Evolutionary conservation across 495 filamentous ascomycete species (phyloP), one percentile per base, ranked within the genome.

Genomic region (Xylaria grammica): DNA sequence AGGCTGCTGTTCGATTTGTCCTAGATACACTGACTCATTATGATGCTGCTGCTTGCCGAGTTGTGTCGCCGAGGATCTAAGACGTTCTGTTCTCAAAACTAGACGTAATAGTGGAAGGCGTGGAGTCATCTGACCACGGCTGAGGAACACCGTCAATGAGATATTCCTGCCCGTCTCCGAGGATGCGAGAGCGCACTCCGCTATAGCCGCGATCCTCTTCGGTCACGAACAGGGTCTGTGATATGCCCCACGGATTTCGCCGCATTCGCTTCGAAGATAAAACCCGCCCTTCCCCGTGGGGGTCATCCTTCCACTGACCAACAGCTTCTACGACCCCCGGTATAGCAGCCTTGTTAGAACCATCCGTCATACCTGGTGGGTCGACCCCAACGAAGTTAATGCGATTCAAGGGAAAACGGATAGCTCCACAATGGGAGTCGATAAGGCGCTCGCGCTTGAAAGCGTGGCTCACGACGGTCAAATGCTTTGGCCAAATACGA

Each of bases 381-480:
- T 94, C 88, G 34, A 93, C 86, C 0, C 91, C 91, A 11, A 91
- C 67, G 56, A 88, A 89, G 0, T 38, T 52, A 5, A 88, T 79
- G 2, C 69, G 67, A 1, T 78, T 65, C 15, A 73, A 50, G 0
- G 82, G 79, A 63, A 74, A 91, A 53, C 81, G 84, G n/a, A 93
- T 76, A 17, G 90, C 88, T 11, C 74, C 80, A 51, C 89, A 86
- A 74, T 96, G 92, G 17, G 84, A 79, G 24, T 90, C 81, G 63
- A 89, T 75, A 42, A 94, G 89, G 26, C 92, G 81, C 1, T 70
- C 66, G 38, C 83, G 78, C 69, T 96, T 96, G 76, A 95, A 96
- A 19, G 76, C 86, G 67, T 94, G 90, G 51, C 87, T 90, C 49
- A 96, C 82, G 15, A 96, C 81, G 13, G 86, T 92, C 2, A 95